Conservation (phyloP, 225 moss, liverwort and hornwort genomes). For the Antitrichia curtipendula region DNA sequence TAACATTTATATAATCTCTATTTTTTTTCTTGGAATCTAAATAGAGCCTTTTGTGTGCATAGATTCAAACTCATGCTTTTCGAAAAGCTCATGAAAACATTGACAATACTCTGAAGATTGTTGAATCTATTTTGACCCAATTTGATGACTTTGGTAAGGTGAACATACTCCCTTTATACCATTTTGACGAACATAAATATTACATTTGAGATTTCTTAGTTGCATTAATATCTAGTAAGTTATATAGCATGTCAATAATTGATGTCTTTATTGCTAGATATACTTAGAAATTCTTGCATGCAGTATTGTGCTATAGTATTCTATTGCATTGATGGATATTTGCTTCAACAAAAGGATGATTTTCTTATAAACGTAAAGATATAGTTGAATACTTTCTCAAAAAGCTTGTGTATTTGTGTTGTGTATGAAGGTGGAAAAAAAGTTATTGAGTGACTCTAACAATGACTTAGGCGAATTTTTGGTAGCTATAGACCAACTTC, state of each 20-base stretch:
- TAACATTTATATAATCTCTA: neutral
- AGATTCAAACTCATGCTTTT: slow-evolving; percentile 70
- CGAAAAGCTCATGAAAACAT: slow-evolving; percentile 71
- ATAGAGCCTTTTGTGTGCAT: neutral
- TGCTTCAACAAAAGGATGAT: neutral
- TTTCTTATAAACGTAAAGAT: neutral
- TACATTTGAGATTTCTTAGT: neutral
- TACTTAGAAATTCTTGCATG: neutral
- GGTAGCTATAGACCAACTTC: neutral
- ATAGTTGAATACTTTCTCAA: neutral
- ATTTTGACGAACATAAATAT: neutral
- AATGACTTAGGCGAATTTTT: slow-evolving; percentile 1
- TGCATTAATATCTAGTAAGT: neutral
- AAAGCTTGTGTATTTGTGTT: neutral
- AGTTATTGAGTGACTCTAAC: slow-evolving; percentile 45
- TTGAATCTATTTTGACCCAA: slow-evolving; percentile 57
- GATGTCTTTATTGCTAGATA: neutral
- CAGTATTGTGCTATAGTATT: neutral
- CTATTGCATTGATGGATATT: neutral
- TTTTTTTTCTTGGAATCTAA: neutral
- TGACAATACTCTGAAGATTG: slow-evolving; percentile 56
- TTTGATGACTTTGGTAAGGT: slow-evolving; percentile 74
- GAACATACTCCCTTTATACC: neutral
- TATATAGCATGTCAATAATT: neutral
- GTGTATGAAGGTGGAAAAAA: slow-evolving; percentile 58